phyloP scores from a whole-genome alignment of 2,329 filamentous ascomycete species.

The Neodidymelliopsis sp. region DNA sequence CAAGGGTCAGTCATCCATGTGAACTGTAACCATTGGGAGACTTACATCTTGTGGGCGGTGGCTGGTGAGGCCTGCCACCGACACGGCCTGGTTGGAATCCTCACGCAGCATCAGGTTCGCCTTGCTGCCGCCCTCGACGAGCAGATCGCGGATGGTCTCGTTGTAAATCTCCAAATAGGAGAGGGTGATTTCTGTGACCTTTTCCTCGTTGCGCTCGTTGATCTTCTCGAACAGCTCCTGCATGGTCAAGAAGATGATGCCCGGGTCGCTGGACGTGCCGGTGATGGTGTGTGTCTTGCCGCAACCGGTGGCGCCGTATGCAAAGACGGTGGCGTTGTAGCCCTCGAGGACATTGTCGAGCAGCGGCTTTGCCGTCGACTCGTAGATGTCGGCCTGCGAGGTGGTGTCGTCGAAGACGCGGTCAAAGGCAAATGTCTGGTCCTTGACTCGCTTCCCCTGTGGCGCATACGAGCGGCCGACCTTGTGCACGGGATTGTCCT shows the following conservation, averaged over 20 bases:
- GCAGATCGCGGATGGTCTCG: slow-evolving; percentile 93
- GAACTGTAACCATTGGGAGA: background rate
- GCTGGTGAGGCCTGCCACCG: slow-evolving; percentile 87
- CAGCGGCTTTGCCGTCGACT: slow-evolving; percentile 86
- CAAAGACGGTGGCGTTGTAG: slow-evolving; percentile 98
- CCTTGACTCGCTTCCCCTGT: slow-evolving; percentile 90
- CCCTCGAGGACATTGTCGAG: slow-evolving; percentile 95
- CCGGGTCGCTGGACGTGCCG: slow-evolving; percentile 88
- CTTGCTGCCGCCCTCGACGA: slow-evolving; percentile 85
- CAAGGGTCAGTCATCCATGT: slow-evolving; percentile 31
- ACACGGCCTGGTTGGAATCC: slow-evolving; percentile 91
- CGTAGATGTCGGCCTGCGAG: slow-evolving; percentile 91
- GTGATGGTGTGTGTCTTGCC: slow-evolving; percentile 97
- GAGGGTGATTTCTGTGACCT: slow-evolving; percentile 86
- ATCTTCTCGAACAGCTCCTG: slow-evolving; percentile 98
- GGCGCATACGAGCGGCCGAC: slow-evolving; percentile 77
- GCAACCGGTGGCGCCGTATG: slow-evolving; percentile 96
- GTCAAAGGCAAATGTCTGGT: slow-evolving; percentile 97
- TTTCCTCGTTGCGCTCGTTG: slow-evolving; percentile 82
- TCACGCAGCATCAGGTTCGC: slow-evolving; percentile 89
- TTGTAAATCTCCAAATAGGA: slow-evolving; percentile 99
- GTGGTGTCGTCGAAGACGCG: slow-evolving; percentile 96
- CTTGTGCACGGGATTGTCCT: slow-evolving; percentile 89
- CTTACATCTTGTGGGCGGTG: slow-evolving; percentile 85
- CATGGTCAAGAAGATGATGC: slow-evolving; percentile 99